phyloP scores from a whole-genome alignment of 495 filamentous ascomycete species.

The Penicillium flavigenum region DNA sequence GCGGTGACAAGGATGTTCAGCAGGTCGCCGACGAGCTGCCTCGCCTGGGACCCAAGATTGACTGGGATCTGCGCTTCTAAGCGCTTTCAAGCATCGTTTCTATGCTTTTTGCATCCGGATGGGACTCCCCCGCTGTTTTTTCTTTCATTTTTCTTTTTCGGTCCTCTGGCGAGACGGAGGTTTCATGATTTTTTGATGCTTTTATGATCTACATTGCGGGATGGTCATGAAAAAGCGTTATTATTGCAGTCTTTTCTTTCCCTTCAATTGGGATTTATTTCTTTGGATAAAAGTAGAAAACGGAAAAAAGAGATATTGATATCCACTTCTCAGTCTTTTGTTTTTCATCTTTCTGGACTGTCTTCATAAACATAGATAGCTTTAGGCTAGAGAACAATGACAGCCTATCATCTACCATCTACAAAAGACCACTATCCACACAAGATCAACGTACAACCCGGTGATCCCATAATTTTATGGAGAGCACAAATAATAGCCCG shows the following conservation, averaged over 20 bases:
- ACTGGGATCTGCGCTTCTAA: slow-evolving; percentile 86
- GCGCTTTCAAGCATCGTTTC: not conserved
- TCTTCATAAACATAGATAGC: not conserved
- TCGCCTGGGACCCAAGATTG: slow-evolving; percentile 82
- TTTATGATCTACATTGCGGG: not conserved
- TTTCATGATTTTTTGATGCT: not conserved
- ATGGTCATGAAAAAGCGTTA: not conserved
- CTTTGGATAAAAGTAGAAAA: not conserved
- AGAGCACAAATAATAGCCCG: not conserved
- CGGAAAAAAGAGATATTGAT: not conserved
- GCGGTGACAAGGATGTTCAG: slow-evolving; percentile 98
- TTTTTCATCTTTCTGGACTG: not conserved
- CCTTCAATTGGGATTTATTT: not conserved
- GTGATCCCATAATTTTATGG: not conserved
- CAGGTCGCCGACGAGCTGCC: slow-evolving; percentile 95
- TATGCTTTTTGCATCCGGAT: not conserved
- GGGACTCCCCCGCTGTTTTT: not conserved
- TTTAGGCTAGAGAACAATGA: not conserved
- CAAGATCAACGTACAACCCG: not conserved
- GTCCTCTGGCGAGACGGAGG: not conserved
- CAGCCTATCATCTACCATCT: too few species aligned
- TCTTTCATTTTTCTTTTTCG: not conserved
- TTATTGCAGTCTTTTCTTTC: not conserved
- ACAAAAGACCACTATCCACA: not conserved
- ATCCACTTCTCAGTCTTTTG: not conserved